These are phyloP conservation scores for Aleurites moluccanus DNA, from an alignment of 441 rosid species.

Conservation along the genomic window DNA sequence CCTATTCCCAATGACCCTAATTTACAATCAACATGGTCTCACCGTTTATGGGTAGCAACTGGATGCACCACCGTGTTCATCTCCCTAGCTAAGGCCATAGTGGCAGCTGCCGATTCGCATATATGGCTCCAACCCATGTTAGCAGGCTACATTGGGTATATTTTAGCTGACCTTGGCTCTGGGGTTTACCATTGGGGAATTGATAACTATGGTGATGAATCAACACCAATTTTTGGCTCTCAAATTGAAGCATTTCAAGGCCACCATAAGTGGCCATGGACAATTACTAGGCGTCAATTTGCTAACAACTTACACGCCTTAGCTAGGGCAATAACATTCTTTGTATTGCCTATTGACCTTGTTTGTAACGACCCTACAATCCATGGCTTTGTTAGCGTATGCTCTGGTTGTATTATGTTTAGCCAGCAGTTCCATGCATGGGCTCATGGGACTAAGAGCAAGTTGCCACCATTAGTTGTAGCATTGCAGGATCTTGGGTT, in stretches of 20 bases:
- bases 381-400: slow-evolving; percentile 51
- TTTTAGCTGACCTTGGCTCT: slow-evolving; percentile 77
- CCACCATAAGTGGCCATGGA: slow-evolving; percentile 93
- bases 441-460: slow-evolving; percentile 90
- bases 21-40: slow-evolving; percentile 71
- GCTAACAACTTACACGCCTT: slow-evolving; percentile 81
- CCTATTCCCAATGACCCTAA: slow-evolving; percentile 48
- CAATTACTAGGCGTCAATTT: slow-evolving; percentile 72
- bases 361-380: slow-evolving; percentile 43
- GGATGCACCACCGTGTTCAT: slow-evolving; percentile 65
- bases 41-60: slow-evolving; percentile 65
- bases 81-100: slow-evolving; percentile 58
- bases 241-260: slow-evolving; percentile 92
- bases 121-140: slow-evolving; percentile 56
- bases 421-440: slow-evolving; percentile 96
- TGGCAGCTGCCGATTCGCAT: slow-evolving; percentile 46
- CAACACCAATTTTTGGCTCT: slow-evolving; percentile 64
- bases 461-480: slow-evolving; percentile 57
- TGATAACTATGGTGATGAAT: slow-evolving; percentile 76
- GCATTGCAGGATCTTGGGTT: slow-evolving; percentile 67
- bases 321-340: slow-evolving; percentile 51
- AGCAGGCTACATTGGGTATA: slow-evolving; percentile 67
- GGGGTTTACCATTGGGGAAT: slow-evolving; percentile 93
- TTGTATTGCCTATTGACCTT: slow-evolving; percentile 57
- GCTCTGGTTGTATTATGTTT: slow-evolving; percentile 77